Evolutionary conservation across 805 yeast genomes (phyloP).

Genomic region (Lachancea quebecensis): DNA sequence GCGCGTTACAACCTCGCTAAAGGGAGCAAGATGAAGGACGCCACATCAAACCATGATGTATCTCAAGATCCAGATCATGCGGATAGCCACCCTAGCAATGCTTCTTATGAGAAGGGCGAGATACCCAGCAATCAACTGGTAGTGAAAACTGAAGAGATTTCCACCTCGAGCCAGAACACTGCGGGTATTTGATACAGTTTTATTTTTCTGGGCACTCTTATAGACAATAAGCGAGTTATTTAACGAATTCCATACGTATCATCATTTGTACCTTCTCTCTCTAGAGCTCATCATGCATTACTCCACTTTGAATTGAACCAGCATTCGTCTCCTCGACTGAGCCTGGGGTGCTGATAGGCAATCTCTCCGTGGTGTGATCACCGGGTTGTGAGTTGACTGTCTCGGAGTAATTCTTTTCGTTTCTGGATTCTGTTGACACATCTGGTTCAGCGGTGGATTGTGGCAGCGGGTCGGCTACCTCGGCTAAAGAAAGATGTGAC

Average conservation of each 20-base stretch:
- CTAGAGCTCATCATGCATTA: constrained; percentile 2
- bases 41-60: neutral
- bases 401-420: neutral
- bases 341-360: too few relatives aligned
- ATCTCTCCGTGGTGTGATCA: neutral
- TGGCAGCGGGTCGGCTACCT: neutral
- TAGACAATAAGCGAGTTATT: neutral
- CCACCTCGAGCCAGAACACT: constrained; percentile 1
- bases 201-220: neutral
- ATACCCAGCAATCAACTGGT: constrained; percentile 3
- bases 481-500: neutral
- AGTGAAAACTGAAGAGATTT: neutral
- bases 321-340: too few relatives aligned
- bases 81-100: neutral
- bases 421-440: neutral
- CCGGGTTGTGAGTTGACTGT: neutral
- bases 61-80: neutral
- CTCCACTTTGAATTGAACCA: too few relatives aligned
- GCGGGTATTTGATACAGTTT: neutral
- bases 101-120: neutral
- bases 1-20: constrained; percentile 30
- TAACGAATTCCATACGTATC: neutral
- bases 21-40: neutral
- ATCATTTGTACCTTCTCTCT: neutral
- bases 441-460: neutral